These are phyloP conservation scores for Ambrosiella cleistominuta DNA, from an alignment of 2,329 filamentous ascomycete genomes.

Conservation along the genomic window DNA sequence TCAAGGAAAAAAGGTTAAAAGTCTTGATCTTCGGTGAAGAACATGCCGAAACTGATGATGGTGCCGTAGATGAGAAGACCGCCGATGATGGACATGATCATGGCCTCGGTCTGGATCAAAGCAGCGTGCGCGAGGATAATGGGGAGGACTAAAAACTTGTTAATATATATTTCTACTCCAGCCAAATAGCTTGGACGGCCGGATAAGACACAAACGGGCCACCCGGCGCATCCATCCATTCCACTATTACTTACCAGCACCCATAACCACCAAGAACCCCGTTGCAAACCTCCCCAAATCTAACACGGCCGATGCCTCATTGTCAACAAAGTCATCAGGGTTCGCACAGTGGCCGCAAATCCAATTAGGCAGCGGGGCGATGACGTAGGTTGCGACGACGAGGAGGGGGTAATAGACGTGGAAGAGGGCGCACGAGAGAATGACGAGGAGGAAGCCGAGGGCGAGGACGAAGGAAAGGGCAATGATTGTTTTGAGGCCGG, in stretches of 20 bases:
- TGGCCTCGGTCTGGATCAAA: conserved; percentile 66
- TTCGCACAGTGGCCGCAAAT: conserved; percentile 76
- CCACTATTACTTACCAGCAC: conserved; percentile 51
- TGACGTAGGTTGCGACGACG: conserved; percentile 85
- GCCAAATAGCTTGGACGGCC: too few relatives aligned
- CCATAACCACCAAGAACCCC: conserved; percentile 93
- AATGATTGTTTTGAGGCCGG: conserved; percentile 97
- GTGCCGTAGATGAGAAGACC: conserved; percentile 93
- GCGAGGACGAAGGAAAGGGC: conserved; percentile 96
- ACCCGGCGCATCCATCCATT: too few relatives aligned
- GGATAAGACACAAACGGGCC: too few relatives aligned
- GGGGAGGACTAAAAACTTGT: conserved; percentile 51
- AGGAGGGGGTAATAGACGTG: conserved; percentile 87
- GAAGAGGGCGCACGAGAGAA: conserved; percentile 91
- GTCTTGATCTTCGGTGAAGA: conserved; percentile 95
- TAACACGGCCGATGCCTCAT: conserved; percentile 63
- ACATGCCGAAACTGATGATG: conserved; percentile 95
- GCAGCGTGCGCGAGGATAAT: conserved; percentile 73
- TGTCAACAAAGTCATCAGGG: conserved; percentile 88
- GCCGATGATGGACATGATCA: conserved; percentile 87
- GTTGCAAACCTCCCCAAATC: conserved; percentile 91
- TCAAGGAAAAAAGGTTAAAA: conserved; percentile 38
- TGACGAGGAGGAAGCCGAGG: conserved; percentile 96
- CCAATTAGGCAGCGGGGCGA: conserved; percentile 93
- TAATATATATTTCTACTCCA: neutral